These are phyloP conservation scores for Boletus vermiculosoides DNA, from an alignment of 768 basidiomycete species.

Conservation along the genomic window DNA sequence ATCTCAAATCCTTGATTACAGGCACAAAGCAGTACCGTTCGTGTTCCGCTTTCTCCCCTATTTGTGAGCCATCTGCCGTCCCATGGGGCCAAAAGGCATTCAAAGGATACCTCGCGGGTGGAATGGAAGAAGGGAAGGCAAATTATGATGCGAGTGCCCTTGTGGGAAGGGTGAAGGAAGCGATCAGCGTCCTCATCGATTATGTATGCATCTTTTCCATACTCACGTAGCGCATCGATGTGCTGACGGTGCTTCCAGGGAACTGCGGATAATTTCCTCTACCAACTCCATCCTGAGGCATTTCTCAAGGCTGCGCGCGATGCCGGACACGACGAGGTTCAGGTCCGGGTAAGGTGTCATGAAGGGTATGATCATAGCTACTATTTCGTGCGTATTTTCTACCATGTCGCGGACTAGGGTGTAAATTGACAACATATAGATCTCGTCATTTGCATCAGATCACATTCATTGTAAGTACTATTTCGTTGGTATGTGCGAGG, in stretches of 20 bases:
- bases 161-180: conserved; percentile 57
- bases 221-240: background rate
- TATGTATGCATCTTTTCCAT: conserved; percentile 51
- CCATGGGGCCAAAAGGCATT: conserved; percentile 96
- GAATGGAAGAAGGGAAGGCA: conserved; percentile 68
- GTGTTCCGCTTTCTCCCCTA: conserved; percentile 85
- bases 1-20: conserved; percentile 61
- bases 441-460: conserved; percentile 86
- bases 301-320: conserved; percentile 78
- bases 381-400: conserved; percentile 62
- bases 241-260: conserved; percentile 47
- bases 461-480: conserved; percentile 85
- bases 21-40: conserved; percentile 73
- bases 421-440: conserved; percentile 41
- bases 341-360: conserved; percentile 77
- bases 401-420: background rate
- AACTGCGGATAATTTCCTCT: conserved; percentile 76
- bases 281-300: conserved; percentile 88
- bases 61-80: conserved; percentile 80
- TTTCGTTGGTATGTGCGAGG: background rate
- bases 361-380: conserved; percentile 89
- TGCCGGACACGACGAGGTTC: conserved; percentile 66
- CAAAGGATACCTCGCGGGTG: conserved; percentile 74
- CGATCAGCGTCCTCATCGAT: conserved; percentile 82
- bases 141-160: conserved; percentile 86